Conservation (phyloP, 495 filamentous ascomycete species). For the Xylaria curta region DNA sequence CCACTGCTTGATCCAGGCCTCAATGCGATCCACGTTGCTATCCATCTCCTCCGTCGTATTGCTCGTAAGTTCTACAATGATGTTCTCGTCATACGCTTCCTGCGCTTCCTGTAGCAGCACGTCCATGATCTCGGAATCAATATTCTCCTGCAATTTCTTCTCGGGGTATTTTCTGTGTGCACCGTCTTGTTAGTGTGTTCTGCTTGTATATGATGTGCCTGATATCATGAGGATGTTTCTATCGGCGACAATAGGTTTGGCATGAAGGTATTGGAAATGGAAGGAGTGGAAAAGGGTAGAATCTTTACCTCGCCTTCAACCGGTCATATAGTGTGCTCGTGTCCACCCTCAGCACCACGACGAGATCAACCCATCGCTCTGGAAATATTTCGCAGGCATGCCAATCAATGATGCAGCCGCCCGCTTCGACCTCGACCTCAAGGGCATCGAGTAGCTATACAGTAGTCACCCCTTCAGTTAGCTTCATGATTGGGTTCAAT, state of each 20-base stretch:
- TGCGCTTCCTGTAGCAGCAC: conserved; percentile 88
- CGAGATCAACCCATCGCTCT: conserved; percentile 90
- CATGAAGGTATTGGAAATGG: neutral
- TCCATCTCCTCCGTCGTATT: conserved; percentile 84
- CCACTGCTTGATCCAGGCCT: conserved; percentile 83
- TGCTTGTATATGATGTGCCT: neutral
- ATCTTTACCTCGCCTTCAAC: conserved; percentile 45
- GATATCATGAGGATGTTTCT: neutral
- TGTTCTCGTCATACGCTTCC: conserved; percentile 84
- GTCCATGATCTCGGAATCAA: conserved; percentile 98
- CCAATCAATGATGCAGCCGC: conserved; percentile 96
- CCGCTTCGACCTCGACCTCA: conserved; percentile 76
- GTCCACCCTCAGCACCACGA: conserved; percentile 86
- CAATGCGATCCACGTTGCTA: conserved; percentile 82
- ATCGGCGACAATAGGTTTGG: neutral
- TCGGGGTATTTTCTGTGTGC: conserved; percentile 72
- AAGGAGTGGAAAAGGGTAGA: neutral
- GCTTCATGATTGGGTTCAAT: neutral
- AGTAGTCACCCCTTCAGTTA: conserved; percentile 13
- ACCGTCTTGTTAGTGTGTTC: neutral
- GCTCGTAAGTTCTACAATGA: conserved; percentile 89
- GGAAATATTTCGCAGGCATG: conserved; percentile 98
- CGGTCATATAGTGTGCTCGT: conserved; percentile 85
- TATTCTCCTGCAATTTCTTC: conserved; percentile 90
- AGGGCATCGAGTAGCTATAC: conserved; percentile 85